Base-by-base conservation (phyloP, 305 asterid species). In the Euphrasia arctica region DNA sequence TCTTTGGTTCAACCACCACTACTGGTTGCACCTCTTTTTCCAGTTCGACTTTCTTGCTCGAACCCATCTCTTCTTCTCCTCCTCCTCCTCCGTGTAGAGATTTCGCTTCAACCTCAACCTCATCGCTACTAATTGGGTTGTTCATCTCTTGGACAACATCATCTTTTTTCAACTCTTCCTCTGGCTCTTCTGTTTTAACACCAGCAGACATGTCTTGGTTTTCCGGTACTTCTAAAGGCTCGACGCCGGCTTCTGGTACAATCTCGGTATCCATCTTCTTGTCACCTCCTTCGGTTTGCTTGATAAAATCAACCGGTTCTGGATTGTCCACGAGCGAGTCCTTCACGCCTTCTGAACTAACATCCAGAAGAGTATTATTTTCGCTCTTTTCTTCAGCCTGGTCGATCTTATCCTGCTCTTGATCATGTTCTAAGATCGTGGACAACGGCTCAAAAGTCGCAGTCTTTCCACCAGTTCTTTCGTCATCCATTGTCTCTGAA, bases 11-110 rank as follows among this genome's bases (percentile, higher is more conserved):
- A 25, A 25, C 73, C 47, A 11, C 69, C 11, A 65, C 71, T 62
- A 58, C 71, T 55, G 58, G 60, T 47, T 57, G 49, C 62, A 27
- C 64, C 58, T 68, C 77, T 43, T 68, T 64, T 34, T 66, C 71
- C 0, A 7, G 14, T 25, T 9, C 12, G 13, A 0, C 58, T 52
- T 7, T 79, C 62, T 43, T 62, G 52, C 22, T 48, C 52, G 9
- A 48, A 48, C 52, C 52, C 18, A 48, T n/a, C 18, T 48, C 52
- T 48, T 2, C 52, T 48, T 48, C 52, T 12, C 0, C 13, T 43
- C 12, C 49, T 47, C 18, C 15, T 5, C 5, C 52, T 48, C 14
- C 27, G 27, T 25, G 2, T 25, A 25, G 27, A 25, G 27, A 25
- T 1, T 25, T 25, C 27, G 27, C 27, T 25, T 25, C 27, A 25